A percentile compares a stretch with the other conserved stretches of the same genome.
Evolutionary conservation across 176 grass and related monocot genomes (phyloP).

Genomic region (Chrysopogon serrulatus): DNA sequence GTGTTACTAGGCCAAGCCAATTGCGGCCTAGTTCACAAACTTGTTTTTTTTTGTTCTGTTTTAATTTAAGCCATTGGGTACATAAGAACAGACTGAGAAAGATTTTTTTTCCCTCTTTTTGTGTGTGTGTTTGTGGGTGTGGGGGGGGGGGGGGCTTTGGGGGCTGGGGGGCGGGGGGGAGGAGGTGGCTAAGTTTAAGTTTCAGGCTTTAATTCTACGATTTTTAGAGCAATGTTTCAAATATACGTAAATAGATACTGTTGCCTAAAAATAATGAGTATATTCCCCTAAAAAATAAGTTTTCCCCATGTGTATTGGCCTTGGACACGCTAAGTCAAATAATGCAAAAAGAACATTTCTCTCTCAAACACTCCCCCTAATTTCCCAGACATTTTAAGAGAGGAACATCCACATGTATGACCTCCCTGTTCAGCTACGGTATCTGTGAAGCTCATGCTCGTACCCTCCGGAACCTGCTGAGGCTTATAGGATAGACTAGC

Average conservation of each 20-base stretch:
- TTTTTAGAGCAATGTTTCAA: background rate
- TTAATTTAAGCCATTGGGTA: background rate
- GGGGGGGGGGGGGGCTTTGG: too few relatives aligned
- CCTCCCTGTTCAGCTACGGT: background rate
- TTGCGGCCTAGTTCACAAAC: background rate
- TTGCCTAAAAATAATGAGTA: background rate
- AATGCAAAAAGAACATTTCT: background rate
- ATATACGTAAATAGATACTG: background rate
- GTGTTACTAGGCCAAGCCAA: background rate
- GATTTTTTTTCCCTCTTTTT: too few relatives aligned
- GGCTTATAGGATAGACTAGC: background rate
- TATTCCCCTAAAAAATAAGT: background rate
- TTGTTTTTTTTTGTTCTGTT: background rate
- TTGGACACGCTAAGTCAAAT: background rate
- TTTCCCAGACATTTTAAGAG: background rate
- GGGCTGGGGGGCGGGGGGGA: too few relatives aligned
- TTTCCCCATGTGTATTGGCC: background rate
- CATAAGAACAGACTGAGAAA: background rate
- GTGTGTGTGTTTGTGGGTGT: too few relatives aligned
- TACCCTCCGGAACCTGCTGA: background rate
- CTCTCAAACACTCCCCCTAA: background rate
- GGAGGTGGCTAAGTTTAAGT: background rate
- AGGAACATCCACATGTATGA: background rate
- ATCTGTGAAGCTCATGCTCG: background rate
- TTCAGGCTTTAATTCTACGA: background rate